Conservation (phyloP, 2,329 filamentous ascomycete species). For the Aspergillus pseudotamarii region DNA sequence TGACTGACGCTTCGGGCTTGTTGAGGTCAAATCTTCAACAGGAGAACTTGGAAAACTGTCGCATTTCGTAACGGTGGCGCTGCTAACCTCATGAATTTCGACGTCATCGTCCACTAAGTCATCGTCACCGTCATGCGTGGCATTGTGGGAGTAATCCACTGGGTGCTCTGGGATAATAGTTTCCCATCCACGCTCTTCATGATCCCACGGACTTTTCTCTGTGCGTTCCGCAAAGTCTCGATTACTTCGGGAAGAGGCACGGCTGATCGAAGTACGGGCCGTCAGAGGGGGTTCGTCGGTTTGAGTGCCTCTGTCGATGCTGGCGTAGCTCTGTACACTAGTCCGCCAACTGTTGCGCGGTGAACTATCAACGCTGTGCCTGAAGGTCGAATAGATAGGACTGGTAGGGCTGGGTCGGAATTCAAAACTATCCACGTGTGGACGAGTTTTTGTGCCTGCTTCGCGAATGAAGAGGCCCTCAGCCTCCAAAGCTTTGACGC, state of each 20-base stretch:
- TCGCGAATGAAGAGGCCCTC: constrained; percentile 88
- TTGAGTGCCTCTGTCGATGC: constrained; percentile 66
- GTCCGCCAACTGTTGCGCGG: constrained; percentile 64
- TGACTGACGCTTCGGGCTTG: constrained; percentile 63
- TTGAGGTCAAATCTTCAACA: constrained; percentile 51
- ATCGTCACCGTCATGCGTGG: constrained; percentile 15
- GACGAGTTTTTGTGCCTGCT: constrained; percentile 75
- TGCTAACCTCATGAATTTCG: constrained; percentile 51
- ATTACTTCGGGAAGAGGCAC: constrained; percentile 37
- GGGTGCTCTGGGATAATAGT: constrained; percentile 28
- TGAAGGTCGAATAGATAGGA: constrained; percentile 63
- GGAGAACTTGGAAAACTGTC: constrained; percentile 45
- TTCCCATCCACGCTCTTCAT: constrained; percentile 30
- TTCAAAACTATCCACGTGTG: constrained; percentile 78
- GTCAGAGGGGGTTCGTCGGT: constrained; percentile 59
- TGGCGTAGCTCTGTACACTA: constrained; percentile 67
- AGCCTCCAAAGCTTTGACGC: constrained; percentile 79
- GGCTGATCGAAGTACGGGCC: constrained; percentile 36
- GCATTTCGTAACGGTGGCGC: constrained; percentile 53
- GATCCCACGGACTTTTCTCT: constrained; percentile 26
- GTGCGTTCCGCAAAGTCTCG: constrained; percentile 25
- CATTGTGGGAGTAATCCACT: constrained; percentile 13
- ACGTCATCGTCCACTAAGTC: constrained; percentile 26
- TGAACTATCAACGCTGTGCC: constrained; percentile 71
- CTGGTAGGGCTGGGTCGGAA: constrained; percentile 77